These are phyloP conservation scores for Sphaerulina populicola DNA, from an alignment of 2,329 filamentous ascomycete species.

Conservation along the genomic window DNA sequence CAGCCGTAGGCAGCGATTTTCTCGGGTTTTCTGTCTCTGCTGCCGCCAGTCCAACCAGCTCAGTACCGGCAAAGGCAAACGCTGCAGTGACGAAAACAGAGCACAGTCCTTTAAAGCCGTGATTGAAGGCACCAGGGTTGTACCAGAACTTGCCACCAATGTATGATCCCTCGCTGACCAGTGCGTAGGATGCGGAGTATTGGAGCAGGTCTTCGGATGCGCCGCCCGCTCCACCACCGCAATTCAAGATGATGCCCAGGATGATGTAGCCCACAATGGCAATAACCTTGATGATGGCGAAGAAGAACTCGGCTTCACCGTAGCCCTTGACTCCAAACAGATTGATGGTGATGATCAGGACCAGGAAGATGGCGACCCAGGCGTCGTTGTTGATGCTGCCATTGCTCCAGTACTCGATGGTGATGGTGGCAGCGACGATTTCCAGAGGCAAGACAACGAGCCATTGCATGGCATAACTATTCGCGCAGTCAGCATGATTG, in stretches of 20 bases:
- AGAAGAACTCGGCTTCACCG: slow-evolving; percentile 33
- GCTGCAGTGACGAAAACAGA: slow-evolving; percentile 57
- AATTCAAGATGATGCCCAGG: slow-evolving; percentile 52
- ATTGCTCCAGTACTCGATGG: slow-evolving; percentile 29
- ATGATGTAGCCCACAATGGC: slow-evolving; percentile 57
- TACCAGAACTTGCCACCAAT: slow-evolving; percentile 50
- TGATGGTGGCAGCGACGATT: slow-evolving; percentile 30
- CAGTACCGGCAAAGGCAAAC: slow-evolving; percentile 57
- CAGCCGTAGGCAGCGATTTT: slow-evolving; percentile 35
- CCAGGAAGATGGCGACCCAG: slow-evolving; percentile 31
- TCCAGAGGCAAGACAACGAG: slow-evolving; percentile 31
- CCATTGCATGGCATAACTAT: slow-evolving; percentile 31
- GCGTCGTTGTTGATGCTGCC: slow-evolving; percentile 28
- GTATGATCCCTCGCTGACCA: slow-evolving; percentile 44
- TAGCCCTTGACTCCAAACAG: slow-evolving; percentile 32
- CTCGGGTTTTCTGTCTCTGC: slow-evolving; percentile 47
- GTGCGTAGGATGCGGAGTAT: slow-evolving; percentile 7
- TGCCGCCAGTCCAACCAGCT: slow-evolving; percentile 51
- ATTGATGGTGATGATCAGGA: slow-evolving; percentile 28
- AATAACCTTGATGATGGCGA: slow-evolving; percentile 33
- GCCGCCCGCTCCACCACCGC: slow-evolving; percentile 47
- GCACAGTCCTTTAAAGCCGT: slow-evolving; percentile 59
- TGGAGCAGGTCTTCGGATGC: slow-evolving; percentile 1
- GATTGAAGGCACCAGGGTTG: slow-evolving; percentile 35
- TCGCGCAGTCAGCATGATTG: slow-evolving; percentile 10